Conservation (phyloP, 2,329 filamentous ascomycete genomes). For the Ascochyta koolunga region DNA sequence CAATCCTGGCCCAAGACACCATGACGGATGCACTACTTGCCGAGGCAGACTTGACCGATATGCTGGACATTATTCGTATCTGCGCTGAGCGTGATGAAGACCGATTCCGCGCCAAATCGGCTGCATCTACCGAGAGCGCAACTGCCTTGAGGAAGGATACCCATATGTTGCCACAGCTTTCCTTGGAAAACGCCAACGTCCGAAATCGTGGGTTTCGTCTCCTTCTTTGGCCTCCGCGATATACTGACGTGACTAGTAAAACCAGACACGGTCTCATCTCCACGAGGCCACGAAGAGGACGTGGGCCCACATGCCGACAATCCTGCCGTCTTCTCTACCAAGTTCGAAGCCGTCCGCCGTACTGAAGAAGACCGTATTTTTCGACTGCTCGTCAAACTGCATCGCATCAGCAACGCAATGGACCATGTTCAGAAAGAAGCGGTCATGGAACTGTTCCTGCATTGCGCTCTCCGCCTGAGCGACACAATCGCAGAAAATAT, state of each 20-base stretch:
- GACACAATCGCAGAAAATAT: conserved; percentile 69
- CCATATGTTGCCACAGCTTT: conserved; percentile 9
- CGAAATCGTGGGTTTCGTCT: conserved; percentile 5
- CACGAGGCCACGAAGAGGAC: conserved; percentile 25
- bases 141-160: conserved; percentile 53
- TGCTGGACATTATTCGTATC: conserved; percentile 64
- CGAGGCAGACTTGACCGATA: conserved; percentile 69
- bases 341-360: conserved; percentile 19
- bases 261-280: conserved; percentile 12
- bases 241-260: neutral
- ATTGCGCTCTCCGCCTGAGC: conserved; percentile 66
- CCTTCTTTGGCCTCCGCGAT: neutral
- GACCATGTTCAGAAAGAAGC: conserved; percentile 69
- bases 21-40: conserved; percentile 64
- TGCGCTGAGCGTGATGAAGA: conserved; percentile 53
- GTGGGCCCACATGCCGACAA: conserved; percentile 20
- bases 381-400: conserved; percentile 37
- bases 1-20: conserved; percentile 52
- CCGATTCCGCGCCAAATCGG: conserved; percentile 22
- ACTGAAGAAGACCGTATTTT: conserved; percentile 33
- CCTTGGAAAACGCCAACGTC: conserved; percentile 14
- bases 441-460: conserved; percentile 70
- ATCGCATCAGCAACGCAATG: conserved; percentile 36
- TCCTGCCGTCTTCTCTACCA: neutral
- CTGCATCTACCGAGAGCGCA: conserved; percentile 32